These are phyloP conservation scores for Exobasidium cylindrosporum DNA, from an alignment of 1,284 basidiomycete genomes.

Conservation along the genomic window DNA sequence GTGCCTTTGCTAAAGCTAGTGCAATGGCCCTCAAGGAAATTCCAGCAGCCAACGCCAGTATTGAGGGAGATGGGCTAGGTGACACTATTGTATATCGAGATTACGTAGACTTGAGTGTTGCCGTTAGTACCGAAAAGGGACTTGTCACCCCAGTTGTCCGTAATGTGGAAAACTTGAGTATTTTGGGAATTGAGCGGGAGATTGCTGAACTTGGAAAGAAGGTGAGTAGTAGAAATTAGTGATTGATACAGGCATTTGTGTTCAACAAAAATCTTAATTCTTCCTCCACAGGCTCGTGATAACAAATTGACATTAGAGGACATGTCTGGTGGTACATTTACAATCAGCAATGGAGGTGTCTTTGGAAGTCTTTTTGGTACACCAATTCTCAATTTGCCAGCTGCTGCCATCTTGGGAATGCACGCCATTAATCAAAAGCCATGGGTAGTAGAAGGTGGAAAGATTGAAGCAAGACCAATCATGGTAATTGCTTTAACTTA, in stretches of 20 bases:
- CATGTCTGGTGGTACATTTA: conserved; percentile 89
- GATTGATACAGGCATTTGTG: not conserved
- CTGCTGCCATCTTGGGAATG: conserved; percentile 92
- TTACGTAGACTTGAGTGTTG: conserved; percentile 67
- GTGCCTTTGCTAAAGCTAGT: conserved; percentile 86
- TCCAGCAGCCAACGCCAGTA: conserved; percentile 88
- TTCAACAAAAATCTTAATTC: not conserved
- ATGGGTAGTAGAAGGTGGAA: conserved; percentile 72
- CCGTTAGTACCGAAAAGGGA: conserved; percentile 95
- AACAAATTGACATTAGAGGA: conserved; percentile 86
- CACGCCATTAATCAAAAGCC: conserved; percentile 92
- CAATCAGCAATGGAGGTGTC: conserved; percentile 98
- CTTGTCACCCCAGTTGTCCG: conserved; percentile 93
- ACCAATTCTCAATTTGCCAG: conserved; percentile 89
- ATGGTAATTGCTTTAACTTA: conserved; percentile 85
- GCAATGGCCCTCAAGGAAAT: conserved; percentile 85
- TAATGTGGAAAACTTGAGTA: conserved; percentile 80
- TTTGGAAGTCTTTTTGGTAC: conserved; percentile 96
- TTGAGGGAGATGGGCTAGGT: conserved; percentile 66
- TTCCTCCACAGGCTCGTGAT: conserved; percentile 69
- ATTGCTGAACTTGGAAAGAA: conserved; percentile 87
- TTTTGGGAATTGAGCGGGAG: conserved; percentile 88
- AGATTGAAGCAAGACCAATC: conserved; percentile 92
- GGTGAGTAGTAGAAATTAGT: conserved; percentile 36
- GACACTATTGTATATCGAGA: conserved; percentile 94